Base-by-base conservation (phyloP, 2,329 filamentous ascomycete genomes). In the Cladosporium colombiae region DNA sequence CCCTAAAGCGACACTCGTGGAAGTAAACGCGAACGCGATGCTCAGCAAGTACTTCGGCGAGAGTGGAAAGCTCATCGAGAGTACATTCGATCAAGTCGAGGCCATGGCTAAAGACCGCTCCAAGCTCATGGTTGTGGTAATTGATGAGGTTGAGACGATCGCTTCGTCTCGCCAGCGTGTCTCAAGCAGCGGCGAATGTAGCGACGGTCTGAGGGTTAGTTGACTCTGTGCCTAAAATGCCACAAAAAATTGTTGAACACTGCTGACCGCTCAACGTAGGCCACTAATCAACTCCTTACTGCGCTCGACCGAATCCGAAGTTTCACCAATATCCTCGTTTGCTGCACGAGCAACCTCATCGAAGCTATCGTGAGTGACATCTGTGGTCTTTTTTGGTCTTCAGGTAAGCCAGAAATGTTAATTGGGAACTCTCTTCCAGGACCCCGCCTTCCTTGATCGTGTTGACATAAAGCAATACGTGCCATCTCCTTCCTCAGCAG, bases 101-200 rank as follows among this genome's bases (percentile, higher is more conserved):
- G 33, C 37, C 2, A 70, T 77, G 62, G 77, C 78, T 5, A 73
- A 79, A 33, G 80, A 83, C 37, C 74, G 77, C 1, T 74, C 73
- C 37, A 78, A 75, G 0, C 74, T 84, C 3, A 70, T 81, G 18
- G 80, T 79, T 57, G 78, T 84, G 0, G 72, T 84, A 21, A 79
- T 85, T 44, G 83, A 85, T 65, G 83, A 84, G 66, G 78, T 84
- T 18, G 83, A 85, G 67, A 82, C 78, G 2, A 72, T 85, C 21
- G 79, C 81, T n/a, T 75, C 78, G 50, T 78, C 74, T 7, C 78
- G 82, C 37, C 78, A 82, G 65, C 75, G 78, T 53, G 76, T 78
- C 2, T 68, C 77, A 1, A 70, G 62, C 49, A 74, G 76, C 16
- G 79, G 78, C 59, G 82, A 84, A 66, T 81, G 80, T 37, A 75